Evolutionary conservation across 2,329 filamentous ascomycete genomes (phyloP).

Genomic region (Cucurbitaria berberidis): DNA sequence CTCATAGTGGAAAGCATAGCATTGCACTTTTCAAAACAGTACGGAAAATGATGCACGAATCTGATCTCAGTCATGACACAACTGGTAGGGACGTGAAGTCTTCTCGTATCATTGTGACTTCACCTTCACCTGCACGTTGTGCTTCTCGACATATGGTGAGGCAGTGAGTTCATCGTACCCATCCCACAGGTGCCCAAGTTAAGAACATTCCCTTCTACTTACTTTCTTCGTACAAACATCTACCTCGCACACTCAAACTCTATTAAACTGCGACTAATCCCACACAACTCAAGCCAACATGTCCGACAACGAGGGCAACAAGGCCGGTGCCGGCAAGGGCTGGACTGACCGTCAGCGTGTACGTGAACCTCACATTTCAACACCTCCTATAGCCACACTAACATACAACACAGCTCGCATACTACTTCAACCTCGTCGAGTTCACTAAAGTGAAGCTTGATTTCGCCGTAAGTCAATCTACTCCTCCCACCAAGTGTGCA

Average conservation of each 20-base stretch:
- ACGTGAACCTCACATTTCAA: neutral
- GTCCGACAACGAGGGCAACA: constrained; percentile 10
- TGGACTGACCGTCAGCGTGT: constrained; percentile 28
- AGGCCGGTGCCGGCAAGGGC: neutral
- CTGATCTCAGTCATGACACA: neutral
- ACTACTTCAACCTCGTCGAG: constrained; percentile 19
- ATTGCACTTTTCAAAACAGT: neutral
- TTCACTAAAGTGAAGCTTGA: constrained; percentile 20
- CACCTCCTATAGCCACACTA: neutral
- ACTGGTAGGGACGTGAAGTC: neutral
- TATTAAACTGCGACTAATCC: neutral
- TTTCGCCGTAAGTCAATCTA: constrained; percentile 12
- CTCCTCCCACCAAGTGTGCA: neutral
- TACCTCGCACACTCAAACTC: neutral
- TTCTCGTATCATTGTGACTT: neutral
- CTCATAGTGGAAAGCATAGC: neutral
- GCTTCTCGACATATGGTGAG: too few relatives aligned
- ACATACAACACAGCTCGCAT: constrained; percentile 17
- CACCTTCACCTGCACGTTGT: neutral
- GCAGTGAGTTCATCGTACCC: too few relatives aligned
- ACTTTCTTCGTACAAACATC: neutral
- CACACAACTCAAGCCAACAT: neutral
- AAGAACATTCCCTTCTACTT: too few relatives aligned
- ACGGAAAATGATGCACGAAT: neutral
- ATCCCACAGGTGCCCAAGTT: too few relatives aligned